Conservation (phyloP, 2,329 filamentous ascomycete species). For the Phyllosticta citrichinensis region DNA sequence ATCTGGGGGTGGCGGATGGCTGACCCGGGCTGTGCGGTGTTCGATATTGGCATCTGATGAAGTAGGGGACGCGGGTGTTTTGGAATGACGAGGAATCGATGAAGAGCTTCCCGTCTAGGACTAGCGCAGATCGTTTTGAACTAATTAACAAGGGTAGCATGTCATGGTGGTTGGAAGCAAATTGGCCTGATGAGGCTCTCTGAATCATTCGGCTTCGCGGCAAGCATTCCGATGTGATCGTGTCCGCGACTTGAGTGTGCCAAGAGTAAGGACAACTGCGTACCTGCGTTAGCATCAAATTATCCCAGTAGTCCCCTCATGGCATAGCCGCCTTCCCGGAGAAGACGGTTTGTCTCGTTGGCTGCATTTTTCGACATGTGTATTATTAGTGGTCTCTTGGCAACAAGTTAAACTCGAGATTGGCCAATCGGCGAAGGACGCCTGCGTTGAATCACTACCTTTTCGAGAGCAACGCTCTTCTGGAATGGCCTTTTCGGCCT, state of each 20-base stretch:
- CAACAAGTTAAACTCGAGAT: neutral
- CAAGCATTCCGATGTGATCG: neutral
- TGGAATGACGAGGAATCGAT: slow-evolving; percentile 3
- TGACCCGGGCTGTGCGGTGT: neutral
- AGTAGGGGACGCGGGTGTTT: neutral
- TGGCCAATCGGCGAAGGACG: neutral
- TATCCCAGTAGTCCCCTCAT: neutral
- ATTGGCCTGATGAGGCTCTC: neutral
- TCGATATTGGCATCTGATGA: neutral
- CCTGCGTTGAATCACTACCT: neutral
- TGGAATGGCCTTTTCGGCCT: neutral
- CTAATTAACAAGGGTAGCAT: neutral
- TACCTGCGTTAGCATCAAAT: neutral
- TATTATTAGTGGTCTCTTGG: neutral
- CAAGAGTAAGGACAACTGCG: neutral
- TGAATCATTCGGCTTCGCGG: slow-evolving; percentile 1
- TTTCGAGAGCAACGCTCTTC: neutral
- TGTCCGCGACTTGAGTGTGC: neutral
- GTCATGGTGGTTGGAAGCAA: slow-evolving; percentile 2
- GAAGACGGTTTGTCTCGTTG: neutral
- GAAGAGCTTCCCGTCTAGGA: neutral
- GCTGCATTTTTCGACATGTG: neutral
- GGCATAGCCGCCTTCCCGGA: neutral
- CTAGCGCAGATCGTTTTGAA: neutral
- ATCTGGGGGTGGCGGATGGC: slow-evolving; percentile 1